Conservation (phyloP, 2,329 filamentous ascomycete species). For the Tolypocladium endophyticum region DNA sequence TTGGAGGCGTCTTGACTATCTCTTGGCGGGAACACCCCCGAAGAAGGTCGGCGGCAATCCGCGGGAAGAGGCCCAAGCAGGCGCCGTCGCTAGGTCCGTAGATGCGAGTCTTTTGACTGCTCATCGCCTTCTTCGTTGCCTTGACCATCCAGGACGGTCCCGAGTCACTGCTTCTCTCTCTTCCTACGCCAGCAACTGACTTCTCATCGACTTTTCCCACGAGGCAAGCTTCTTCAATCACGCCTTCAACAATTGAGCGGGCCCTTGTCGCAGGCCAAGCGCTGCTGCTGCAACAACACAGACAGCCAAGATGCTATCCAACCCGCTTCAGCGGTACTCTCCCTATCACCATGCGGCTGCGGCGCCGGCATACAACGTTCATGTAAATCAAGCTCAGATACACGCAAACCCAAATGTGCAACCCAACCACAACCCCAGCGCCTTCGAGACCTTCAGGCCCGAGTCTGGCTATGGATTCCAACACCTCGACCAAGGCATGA, state of each 20-base stretch:
- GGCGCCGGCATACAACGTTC: slow-evolving; percentile 42
- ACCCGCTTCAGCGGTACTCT: slow-evolving; percentile 52
- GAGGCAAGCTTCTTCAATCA: neutral
- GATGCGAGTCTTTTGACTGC: neutral
- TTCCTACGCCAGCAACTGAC: neutral
- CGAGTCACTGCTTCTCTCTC: neutral
- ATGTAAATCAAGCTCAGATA: slow-evolving; percentile 40
- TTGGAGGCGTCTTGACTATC: neutral
- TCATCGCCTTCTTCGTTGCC: neutral
- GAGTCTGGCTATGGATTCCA: slow-evolving; percentile 66
- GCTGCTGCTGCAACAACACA: neutral
- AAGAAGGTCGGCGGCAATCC: neutral
- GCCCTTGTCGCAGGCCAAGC: neutral
- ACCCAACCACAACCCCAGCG: slow-evolving; percentile 13
- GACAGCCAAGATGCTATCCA: slow-evolving; percentile 48
- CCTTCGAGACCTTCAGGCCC: slow-evolving; percentile 59
- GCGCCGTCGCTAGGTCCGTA: neutral
- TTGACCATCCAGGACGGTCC: neutral
- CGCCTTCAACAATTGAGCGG: neutral
- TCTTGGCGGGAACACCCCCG: neutral
- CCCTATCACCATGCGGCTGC: slow-evolving; percentile 48
- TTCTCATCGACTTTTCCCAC: neutral
- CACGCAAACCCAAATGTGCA: slow-evolving; percentile 21
- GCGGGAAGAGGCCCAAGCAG: neutral
- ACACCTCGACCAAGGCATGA: slow-evolving; percentile 52